Evolutionary conservation across 495 filamentous ascomycete species (phyloP).

Genomic region (Hyaloscypha finlandica): DNA sequence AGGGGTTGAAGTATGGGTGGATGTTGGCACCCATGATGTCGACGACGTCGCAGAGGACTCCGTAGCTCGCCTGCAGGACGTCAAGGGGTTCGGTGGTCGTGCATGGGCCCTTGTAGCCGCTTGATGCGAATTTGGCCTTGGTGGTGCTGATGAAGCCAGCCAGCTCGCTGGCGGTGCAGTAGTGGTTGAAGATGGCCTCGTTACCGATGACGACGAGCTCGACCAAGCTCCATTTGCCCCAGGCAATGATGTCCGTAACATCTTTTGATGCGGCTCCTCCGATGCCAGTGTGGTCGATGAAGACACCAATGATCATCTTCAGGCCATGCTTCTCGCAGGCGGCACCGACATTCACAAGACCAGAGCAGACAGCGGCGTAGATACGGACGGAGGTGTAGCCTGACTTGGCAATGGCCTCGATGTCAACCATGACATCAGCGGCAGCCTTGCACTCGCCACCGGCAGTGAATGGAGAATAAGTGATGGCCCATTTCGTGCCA

Average conservation of each 20-base stretch:
- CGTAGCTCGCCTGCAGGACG: conserved; percentile 59
- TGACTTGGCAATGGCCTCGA: conserved; percentile 65
- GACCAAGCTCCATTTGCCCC: conserved; percentile 75
- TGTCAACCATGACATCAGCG: conserved; percentile 60
- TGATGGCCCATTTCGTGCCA: conserved; percentile 75
- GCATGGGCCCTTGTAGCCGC: conserved; percentile 72
- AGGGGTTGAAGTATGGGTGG: conserved; percentile 90
- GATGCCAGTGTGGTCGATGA: conserved; percentile 67
- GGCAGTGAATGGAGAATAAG: conserved; percentile 82
- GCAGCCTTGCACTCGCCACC: conserved; percentile 64
- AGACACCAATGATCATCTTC: conserved; percentile 83
- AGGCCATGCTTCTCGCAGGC: conserved; percentile 63
- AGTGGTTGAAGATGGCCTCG: conserved; percentile 78
- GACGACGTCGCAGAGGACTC: conserved; percentile 66
- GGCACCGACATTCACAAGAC: conserved; percentile 70
- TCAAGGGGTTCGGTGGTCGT: conserved; percentile 88
- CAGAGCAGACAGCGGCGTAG: conserved; percentile 89
- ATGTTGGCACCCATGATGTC: conserved; percentile 83
- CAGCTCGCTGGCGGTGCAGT: conserved; percentile 60
- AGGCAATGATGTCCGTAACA: conserved; percentile 67
- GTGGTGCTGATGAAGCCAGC: conserved; percentile 63
- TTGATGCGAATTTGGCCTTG: conserved; percentile 49
- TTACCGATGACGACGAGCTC: conserved; percentile 85
- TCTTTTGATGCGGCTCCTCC: conserved; percentile 56
- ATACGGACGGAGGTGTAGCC: conserved; percentile 84